Base-by-base conservation (phyloP, 2,329 filamentous ascomycete species). In the Lasiodiplodia gonubiensis region DNA sequence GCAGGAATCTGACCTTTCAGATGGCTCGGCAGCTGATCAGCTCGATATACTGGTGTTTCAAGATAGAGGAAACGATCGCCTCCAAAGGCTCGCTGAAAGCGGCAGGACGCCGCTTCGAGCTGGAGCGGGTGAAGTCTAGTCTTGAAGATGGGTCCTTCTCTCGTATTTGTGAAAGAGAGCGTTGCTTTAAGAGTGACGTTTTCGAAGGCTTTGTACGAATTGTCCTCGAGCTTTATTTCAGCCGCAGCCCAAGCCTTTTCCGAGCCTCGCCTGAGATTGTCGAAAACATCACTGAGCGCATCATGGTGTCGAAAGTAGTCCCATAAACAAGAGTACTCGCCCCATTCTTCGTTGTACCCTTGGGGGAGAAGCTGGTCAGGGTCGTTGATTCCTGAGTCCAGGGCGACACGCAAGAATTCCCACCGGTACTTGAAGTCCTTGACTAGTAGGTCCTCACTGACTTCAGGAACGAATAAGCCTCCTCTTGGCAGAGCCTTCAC, bases 51-150 rank as follows among this genome's bases (percentile, higher is more conserved):
- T 0, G 81, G 80, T 1, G 79, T 63, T 2, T 75, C 73, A 2
- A 84, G 67, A 49, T 80, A 80, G 1, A 84, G 70, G 23, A 84
- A 80, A 0, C 82, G 76, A 67, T 82, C 76, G 4, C 76, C 72
- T 1, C 77, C 78, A 64, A 77, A 80, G 7, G 72, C 72, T 6
- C 78, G 70, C 63, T 80, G 75, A n/a, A 80, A 73, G 0, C 75
- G 74, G 67, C 77, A 80, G 0, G 78, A 77, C 4, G 39, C 23
- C 2, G 68, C 70, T 0, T 79, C 75, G 11, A 61, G n/a, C 46
- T 74, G 67, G 3, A 79, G 67, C 0, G 75, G 72, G 7, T 72
- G 68, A 7, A 78, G 69, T 0, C 70, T 11, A 5, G 78, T 71
- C 3, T 67, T 70, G 64, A 78, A 78, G 1, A 78, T 59, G 0